Percentiles rank a stretch among this genome's conserved stretches.
Conservation (phyloP, 164 flowering plant genomes). For the Stephania japonica region DNA sequence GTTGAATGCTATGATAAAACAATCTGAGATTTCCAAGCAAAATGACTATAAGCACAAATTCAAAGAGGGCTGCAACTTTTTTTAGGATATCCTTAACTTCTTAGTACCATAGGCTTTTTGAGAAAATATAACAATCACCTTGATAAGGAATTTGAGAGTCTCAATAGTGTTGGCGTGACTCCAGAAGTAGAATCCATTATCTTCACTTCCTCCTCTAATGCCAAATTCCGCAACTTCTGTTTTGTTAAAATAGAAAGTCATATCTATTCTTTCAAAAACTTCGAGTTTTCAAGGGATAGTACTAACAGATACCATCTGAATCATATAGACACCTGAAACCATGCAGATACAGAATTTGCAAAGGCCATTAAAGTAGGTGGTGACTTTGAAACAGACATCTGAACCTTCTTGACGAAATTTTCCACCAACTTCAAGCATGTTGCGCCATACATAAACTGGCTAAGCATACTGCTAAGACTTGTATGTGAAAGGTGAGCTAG, state of each 20-base stretch:
- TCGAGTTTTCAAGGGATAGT: neutral
- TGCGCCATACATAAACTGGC: slow-evolving; percentile 60
- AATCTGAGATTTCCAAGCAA: neutral
- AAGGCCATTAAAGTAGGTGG: slow-evolving; percentile 83
- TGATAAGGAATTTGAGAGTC: slow-evolving; percentile 56
- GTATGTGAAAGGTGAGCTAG: slow-evolving; percentile 61
- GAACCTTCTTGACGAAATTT: slow-evolving; percentile 34
- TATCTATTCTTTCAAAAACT: neutral
- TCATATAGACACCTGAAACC: slow-evolving; percentile 55
- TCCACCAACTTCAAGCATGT: slow-evolving; percentile 71
- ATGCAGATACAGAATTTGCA: slow-evolving; percentile 50
- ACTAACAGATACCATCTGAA: neutral
- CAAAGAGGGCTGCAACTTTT: neutral
- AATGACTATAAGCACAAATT: no score
- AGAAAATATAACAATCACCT: slow-evolving; percentile 33
- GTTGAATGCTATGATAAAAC: neutral
- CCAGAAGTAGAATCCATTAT: slow-evolving; percentile 25
- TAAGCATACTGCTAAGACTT: slow-evolving; percentile 52
- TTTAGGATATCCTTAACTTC: neutral
- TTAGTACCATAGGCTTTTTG: neutral
- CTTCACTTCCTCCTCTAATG: slow-evolving; percentile 69
- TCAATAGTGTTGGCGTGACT: slow-evolving; percentile 60
- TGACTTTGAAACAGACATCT: slow-evolving; percentile 22
- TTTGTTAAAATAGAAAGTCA: slow-evolving; percentile 9
- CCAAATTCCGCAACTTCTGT: slow-evolving; percentile 62